Conservation (phyloP, 202 grass and related monocot genomes). For the Zoysia matrella region DNA sequence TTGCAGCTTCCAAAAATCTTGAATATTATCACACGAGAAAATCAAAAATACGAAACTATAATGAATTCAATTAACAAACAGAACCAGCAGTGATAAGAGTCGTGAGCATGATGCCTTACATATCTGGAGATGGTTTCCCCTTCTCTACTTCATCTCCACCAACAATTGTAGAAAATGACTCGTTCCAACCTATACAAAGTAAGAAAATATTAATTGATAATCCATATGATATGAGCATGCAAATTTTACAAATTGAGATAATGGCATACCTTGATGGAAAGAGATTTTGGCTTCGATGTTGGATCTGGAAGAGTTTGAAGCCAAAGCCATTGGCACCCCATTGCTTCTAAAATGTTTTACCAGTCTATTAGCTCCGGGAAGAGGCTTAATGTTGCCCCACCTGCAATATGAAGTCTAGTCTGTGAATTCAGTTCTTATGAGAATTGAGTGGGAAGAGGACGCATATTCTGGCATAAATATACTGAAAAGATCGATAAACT, state of each 20-base stretch:
- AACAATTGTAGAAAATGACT: slow-evolving; percentile 82
- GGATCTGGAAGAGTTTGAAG: slow-evolving; percentile 91
- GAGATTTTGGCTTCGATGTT: slow-evolving; percentile 87
- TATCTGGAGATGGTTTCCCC: slow-evolving; percentile 83
- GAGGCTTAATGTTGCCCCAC: slow-evolving; percentile 89
- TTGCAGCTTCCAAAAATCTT: slow-evolving; percentile 96
- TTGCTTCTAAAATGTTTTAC: slow-evolving; percentile 83
- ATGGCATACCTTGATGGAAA: slow-evolving; percentile 65
- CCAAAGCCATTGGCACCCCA: slow-evolving; percentile 75
- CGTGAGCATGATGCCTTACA: slow-evolving; percentile 57
- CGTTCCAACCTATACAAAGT: slow-evolving; percentile 75
- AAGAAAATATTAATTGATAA: slow-evolving; percentile 34
- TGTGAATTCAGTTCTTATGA: slow-evolving; percentile 15
- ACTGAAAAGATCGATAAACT: not conserved
- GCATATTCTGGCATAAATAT: slow-evolving; percentile 12
- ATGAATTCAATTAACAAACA: slow-evolving; percentile 32
- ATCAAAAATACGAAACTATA: slow-evolving; percentile 35
- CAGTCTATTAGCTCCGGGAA: slow-evolving; percentile 84
- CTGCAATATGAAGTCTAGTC: slow-evolving; percentile 52
- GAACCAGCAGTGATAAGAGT: not conserved
- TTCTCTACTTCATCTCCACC: slow-evolving; percentile 84
- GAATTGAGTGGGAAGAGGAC: slow-evolving; percentile 2
- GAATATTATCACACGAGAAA: slow-evolving; percentile 47
- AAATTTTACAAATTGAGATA: slow-evolving; percentile 14
- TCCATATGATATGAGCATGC: slow-evolving; percentile 12